Evolutionary conservation across 139 green algal genomes (phyloP).

Genomic region (Chlorella sp.): DNA sequence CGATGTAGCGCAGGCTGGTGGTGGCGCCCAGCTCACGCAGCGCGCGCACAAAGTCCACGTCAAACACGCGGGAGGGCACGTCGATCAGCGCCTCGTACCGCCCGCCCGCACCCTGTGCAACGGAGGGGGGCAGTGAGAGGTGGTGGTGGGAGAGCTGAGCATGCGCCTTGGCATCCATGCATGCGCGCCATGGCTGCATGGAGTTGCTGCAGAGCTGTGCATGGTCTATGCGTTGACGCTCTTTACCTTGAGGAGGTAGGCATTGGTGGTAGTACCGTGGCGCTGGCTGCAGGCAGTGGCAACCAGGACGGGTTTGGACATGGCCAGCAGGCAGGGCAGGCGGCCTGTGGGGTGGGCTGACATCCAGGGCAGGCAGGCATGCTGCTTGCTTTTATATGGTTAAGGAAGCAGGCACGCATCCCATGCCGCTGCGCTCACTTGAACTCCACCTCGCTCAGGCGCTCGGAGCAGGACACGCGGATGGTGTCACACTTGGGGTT

Average conservation of each 20-base stretch:
- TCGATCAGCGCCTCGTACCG: conserved; percentile 72
- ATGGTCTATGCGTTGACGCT: too few relatives aligned
- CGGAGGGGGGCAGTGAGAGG: background rate
- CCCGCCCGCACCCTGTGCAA: conserved; percentile 30
- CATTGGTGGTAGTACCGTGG: conserved; percentile 90
- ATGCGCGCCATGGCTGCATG: too few relatives aligned
- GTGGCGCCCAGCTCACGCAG: conserved; percentile 26
- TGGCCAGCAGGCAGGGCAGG: too few relatives aligned
- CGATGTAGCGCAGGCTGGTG: conserved; percentile 65
- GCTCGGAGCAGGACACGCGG: conserved; percentile 40
- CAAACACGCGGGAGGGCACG: conserved; percentile 82
- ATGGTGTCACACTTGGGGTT: background rate
- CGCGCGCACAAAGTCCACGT: conserved; percentile 66
- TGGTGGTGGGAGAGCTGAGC: too few relatives aligned
- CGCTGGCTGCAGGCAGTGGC: conserved; percentile 47
- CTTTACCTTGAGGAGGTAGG: conserved; percentile 86
- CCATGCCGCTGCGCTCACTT: background rate
- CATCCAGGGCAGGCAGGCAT: too few relatives aligned
- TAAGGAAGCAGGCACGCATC: too few relatives aligned
- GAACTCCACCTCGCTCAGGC: conserved; percentile 85
- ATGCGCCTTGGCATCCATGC: too few relatives aligned
- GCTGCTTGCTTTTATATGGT: too few relatives aligned
- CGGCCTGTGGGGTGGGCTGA: too few relatives aligned
- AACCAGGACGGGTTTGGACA: too few relatives aligned
- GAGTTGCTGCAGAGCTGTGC: background rate